Base-by-base conservation (phyloP, 1,139 yeast species). In the Magnusiomyces sp. region DNA sequence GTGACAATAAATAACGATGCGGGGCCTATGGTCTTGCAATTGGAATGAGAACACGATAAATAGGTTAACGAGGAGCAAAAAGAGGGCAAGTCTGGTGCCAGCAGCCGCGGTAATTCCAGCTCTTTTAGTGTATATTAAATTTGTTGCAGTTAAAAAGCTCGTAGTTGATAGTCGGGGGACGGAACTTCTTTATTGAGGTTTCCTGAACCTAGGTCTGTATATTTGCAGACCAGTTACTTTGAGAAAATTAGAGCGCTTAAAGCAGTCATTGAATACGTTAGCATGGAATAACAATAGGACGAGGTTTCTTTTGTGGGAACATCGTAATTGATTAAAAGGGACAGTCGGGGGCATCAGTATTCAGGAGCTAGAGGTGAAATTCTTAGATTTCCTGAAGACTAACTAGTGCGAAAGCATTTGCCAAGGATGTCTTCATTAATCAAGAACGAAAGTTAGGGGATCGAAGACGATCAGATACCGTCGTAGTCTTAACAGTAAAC, bases 301-400 rank as follows among this genome's bases (percentile, higher is more conserved):
- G 65, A 59, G 60, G 62, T 65, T 63, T 63, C 64, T 67, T 60
- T 63, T 64, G 65, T 62, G 64, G 68, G 68, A 65, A 68, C 69
- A 63, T 63, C 67, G 68, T 65, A 65, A 64, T 40, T 64, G 68
- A 65, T 65, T 64, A 65, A 64, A 64, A 65, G 69, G 69, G 68
- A 65, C 68, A 66, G 69, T 62, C 65, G 67, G 68, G 67, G 69
- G 68, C n/a, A n/a, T n/a, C n/a, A n/a, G n/a, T n/a, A n/a, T n/a
- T n/a, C n/a, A n/a, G n/a, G n/a, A n/a, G n/a, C n/a, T n/a, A n/a
- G n/a, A n/a, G n/a, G n/a, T n/a, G n/a, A n/a, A n/a, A n/a, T n/a
- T n/a, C n/a, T n/a, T n/a, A n/a, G n/a, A n/a, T n/a, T n/a, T n/a
- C n/a, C n/a, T n/a, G n/a, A n/a, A n/a, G n/a, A n/a, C n/a, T n/a